phyloP scores from a whole-genome alignment of 257 asterid genomes.

The Agastache rugosa region DNA sequence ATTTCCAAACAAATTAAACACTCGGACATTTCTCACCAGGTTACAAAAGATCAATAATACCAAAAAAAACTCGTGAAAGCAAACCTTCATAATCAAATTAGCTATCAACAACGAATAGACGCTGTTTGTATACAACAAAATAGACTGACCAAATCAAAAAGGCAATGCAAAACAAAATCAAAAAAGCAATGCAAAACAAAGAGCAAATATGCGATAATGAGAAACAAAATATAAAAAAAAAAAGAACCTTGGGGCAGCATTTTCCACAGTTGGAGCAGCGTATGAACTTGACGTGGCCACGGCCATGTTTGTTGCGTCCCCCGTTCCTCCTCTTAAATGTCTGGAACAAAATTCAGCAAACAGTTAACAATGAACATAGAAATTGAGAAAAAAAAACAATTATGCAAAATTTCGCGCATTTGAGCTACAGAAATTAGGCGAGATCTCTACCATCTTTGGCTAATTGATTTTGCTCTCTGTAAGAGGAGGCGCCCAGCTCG shows the following conservation, averaged over 20 bases:
- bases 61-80: neutral
- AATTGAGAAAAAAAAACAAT: neutral
- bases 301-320: slow-evolving; percentile 81
- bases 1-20: neutral
- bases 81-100: neutral
- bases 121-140: neutral
- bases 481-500: slow-evolving; percentile 39
- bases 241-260: slow-evolving; percentile 69
- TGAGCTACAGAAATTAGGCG: neutral
- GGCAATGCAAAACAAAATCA: no score
- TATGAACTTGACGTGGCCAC: slow-evolving; percentile 66
- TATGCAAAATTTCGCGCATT: neutral
- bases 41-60: neutral
- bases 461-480: slow-evolving; percentile 19
- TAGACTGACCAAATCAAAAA: no score
- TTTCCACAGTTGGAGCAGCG: slow-evolving; percentile 80
- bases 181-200: no score
- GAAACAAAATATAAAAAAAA: neutral
- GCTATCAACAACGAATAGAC: neutral
- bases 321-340: slow-evolving; percentile 73
- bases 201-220: neutral
- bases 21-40: neutral
- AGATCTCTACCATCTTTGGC: slow-evolving; percentile 30
- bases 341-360: slow-evolving; percentile 1
- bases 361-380: neutral